Conservation (phyloP, 1,139 yeast species). For the Candida sp. region DNA sequence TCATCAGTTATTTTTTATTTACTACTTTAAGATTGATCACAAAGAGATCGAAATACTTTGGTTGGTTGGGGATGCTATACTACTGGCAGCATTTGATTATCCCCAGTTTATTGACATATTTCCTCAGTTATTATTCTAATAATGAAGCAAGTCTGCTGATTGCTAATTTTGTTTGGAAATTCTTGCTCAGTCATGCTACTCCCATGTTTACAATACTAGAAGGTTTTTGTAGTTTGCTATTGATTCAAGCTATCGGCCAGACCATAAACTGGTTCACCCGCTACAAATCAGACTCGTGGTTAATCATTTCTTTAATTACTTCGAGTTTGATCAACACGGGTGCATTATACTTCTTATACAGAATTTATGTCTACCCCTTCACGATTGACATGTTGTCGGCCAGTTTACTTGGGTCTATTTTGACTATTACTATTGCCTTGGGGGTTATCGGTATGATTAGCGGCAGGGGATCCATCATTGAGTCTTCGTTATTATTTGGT, state of each 20-base stretch:
- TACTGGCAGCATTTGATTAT: conserved; percentile 79
- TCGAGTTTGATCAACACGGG: conserved; percentile 77
- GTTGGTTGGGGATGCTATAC: conserved; percentile 59
- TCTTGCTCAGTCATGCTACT: conserved; percentile 72
- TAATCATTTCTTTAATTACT: conserved; percentile 67
- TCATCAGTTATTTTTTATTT: conserved; percentile 62
- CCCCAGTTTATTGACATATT: conserved; percentile 76
- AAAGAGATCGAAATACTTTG: conserved; percentile 45
- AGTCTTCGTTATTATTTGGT: conserved; percentile 80
- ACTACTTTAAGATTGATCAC: conserved; percentile 68
- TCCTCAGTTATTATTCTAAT: conserved; percentile 47
- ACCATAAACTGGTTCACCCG: conserved; percentile 71
- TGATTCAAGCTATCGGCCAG: conserved; percentile 90
- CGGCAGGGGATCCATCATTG: conserved; percentile 83
- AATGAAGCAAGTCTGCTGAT: conserved; percentile 8
- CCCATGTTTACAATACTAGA: conserved; percentile 86
- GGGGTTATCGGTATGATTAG: conserved; percentile 84
- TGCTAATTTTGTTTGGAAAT: conserved; percentile 54
- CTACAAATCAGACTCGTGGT: conserved; percentile 73
- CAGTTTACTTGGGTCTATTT: conserved; percentile 77
- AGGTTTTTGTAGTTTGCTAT: conserved; percentile 86
- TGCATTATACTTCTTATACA: conserved; percentile 72
- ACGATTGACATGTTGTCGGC: conserved; percentile 77
- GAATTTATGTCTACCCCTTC: conserved; percentile 73
- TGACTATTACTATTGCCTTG: conserved; percentile 71